Percentiles rank a stretch among this genome's conserved stretches.
These are phyloP conservation scores for Debaryomyces maramus DNA, from an alignment of 805 yeast genomes.

Conservation along the genomic window DNA sequence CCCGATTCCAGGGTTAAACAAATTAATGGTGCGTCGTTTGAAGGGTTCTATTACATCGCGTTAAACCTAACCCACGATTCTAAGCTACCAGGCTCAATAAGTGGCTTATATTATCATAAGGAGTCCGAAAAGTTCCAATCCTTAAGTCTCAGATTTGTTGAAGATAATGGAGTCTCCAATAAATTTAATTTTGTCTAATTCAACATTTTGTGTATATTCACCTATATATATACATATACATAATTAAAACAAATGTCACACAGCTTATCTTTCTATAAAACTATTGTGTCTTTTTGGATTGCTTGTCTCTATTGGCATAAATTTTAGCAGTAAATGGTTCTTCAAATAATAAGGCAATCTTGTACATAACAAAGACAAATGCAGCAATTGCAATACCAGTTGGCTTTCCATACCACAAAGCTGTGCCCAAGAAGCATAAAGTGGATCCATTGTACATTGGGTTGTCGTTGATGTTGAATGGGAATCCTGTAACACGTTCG, in stretches of 20 bases:
- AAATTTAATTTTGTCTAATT: constrained; percentile 27
- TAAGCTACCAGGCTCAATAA: constrained; percentile 59
- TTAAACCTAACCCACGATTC: constrained; percentile 53
- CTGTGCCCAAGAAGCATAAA: constrained; percentile 86
- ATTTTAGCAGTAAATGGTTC: constrained; percentile 95
- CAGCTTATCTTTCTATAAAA: not conserved
- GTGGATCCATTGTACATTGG: constrained; percentile 98
- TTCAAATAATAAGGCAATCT: constrained; percentile 81
- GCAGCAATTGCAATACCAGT: constrained; percentile 76
- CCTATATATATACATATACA: not conserved
- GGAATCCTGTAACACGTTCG: constrained; percentile 86
- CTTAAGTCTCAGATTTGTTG: constrained; percentile 59
- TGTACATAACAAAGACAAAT: constrained; percentile 79
- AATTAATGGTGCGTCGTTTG: constrained; percentile 77
- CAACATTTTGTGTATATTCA: not conserved
- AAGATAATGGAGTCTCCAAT: constrained; percentile 42
- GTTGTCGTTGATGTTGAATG: constrained; percentile 85
- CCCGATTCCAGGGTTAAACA: constrained; percentile 72
- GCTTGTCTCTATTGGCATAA: constrained; percentile 68
- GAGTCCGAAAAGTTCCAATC: constrained; percentile 80
- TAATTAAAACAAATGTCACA: not conserved
- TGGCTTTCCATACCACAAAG: constrained; percentile 85
- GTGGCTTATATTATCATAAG: constrained; percentile 81
- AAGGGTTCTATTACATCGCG: constrained; percentile 88
- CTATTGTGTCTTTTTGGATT: constrained; percentile 12